Evolutionary conservation across 345 rosid species (phyloP).

Genomic region (Brassica cretica): DNA sequence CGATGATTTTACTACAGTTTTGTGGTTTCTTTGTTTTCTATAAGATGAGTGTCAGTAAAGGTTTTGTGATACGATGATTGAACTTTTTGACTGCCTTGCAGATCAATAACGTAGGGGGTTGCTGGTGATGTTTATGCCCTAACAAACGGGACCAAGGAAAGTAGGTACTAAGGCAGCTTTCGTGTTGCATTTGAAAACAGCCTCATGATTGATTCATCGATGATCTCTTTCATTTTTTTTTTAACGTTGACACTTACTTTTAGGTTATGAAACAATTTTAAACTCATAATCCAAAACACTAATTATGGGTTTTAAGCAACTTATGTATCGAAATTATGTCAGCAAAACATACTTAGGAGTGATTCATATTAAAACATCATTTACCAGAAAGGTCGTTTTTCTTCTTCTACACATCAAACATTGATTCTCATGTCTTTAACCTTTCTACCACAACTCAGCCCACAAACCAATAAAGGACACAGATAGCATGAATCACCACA

Average conservation of each 20-base stretch:
- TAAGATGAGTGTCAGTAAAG: background rate
- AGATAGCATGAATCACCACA: slow-evolving; percentile 32
- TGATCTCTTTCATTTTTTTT: background rate
- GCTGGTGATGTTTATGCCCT: slow-evolving; percentile 35
- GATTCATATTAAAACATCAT: slow-evolving; percentile 26
- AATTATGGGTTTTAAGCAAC: background rate
- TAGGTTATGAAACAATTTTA: background rate
- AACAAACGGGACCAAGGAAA: slow-evolving; percentile 4
- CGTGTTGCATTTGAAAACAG: background rate
- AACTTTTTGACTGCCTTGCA: slow-evolving; percentile 5
- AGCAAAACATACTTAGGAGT: background rate
- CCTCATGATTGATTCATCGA: background rate
- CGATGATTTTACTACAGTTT: background rate
- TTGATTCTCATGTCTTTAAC: slow-evolving; percentile 29
- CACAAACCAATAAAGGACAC: slow-evolving; percentile 25
- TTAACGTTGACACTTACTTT: background rate
- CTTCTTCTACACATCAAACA: slow-evolving; percentile 36
- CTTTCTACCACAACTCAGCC: slow-evolving; percentile 36
- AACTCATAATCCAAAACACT: background rate
- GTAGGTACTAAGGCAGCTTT: slow-evolving; percentile 26
- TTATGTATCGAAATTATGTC: background rate
- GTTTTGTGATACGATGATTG: slow-evolving; percentile 2
- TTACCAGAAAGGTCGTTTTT: slow-evolving; percentile 24
- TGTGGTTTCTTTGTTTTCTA: background rate
- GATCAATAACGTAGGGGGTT: slow-evolving; percentile 49